phyloP scores from a whole-genome alignment of 2,329 filamentous ascomycete species.

The Stachybotrys echinatus region DNA sequence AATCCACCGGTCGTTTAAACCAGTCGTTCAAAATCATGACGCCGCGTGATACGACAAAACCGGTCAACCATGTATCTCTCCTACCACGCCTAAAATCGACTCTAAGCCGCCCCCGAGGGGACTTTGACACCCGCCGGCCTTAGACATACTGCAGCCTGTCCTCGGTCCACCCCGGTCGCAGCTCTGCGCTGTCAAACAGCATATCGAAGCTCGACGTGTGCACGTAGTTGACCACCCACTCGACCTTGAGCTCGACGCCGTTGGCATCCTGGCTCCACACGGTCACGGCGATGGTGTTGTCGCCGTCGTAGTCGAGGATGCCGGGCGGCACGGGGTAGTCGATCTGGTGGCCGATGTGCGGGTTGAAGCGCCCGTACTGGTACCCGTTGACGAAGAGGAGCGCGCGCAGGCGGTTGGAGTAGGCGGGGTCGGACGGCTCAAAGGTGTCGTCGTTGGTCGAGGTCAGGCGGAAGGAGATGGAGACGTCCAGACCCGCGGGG shows the following conservation, averaged over 20 bases:
- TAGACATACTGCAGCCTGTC: slow-evolving; percentile 29
- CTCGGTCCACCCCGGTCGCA: slow-evolving; percentile 46
- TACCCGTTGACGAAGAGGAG: slow-evolving; percentile 62
- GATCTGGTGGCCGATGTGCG: slow-evolving; percentile 56
- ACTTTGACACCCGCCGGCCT: too few species aligned
- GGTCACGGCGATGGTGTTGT: slow-evolving; percentile 52
- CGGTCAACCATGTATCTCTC: too few species aligned
- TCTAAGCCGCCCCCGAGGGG: too few species aligned
- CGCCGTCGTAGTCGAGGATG: slow-evolving; percentile 50
- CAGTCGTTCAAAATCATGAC: too few species aligned
- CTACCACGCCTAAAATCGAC: too few species aligned
- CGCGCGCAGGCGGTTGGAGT: slow-evolving; percentile 36
- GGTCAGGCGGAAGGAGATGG: slow-evolving; percentile 48
- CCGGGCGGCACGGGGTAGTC: slow-evolving; percentile 56
- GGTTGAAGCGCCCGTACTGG: slow-evolving; percentile 56
- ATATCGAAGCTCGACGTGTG: slow-evolving; percentile 48
- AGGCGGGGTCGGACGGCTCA: slow-evolving; percentile 14
- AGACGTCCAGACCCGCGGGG: slow-evolving; percentile 46
- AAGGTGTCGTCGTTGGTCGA: slow-evolving; percentile 37
- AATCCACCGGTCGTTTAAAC: too few species aligned
- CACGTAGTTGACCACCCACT: slow-evolving; percentile 48
- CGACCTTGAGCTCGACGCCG: slow-evolving; percentile 43
- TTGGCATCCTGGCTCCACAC: slow-evolving; percentile 54
- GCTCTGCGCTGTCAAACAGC: slow-evolving; percentile 37
- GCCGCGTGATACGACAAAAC: too few species aligned